phyloP scores from a whole-genome alignment of 1,284 basidiomycete genomes.

The Entoloma clypeatum region DNA sequence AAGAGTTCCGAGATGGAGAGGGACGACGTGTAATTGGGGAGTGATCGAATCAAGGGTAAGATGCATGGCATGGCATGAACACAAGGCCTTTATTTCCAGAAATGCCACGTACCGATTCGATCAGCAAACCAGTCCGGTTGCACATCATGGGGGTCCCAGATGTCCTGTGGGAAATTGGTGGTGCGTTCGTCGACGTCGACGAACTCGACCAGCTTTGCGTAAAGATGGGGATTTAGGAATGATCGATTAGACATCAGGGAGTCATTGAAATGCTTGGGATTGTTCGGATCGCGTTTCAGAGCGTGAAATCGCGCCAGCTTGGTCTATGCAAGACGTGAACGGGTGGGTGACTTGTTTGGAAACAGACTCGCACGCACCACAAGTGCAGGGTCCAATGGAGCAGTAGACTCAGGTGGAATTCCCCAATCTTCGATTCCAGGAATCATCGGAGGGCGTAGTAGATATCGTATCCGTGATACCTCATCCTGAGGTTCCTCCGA shows the following conservation, averaged over 20 bases:
- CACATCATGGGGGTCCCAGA: constrained; percentile 70
- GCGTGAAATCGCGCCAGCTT: constrained; percentile 76
- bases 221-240: constrained; percentile 94
- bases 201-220: constrained; percentile 89
- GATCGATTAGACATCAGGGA: constrained; percentile 85
- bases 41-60: not conserved
- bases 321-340: constrained; percentile 40
- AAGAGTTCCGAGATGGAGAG: not conserved
- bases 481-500: constrained; percentile 37
- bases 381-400: constrained; percentile 56
- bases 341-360: not conserved
- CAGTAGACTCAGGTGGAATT: constrained; percentile 60
- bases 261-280: constrained; percentile 91
- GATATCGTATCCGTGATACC: constrained; percentile 45
- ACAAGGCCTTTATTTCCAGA: constrained; percentile 5
- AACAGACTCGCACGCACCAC: constrained; percentile 42
- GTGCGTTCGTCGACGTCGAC: constrained; percentile 84
- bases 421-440: constrained; percentile 71
- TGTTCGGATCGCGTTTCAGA: constrained; percentile 58
- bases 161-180: constrained; percentile 68
- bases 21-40: not conserved
- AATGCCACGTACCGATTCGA: constrained; percentile 53
- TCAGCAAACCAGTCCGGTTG: constrained; percentile 66
- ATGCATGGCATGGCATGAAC: constrained; percentile 12
- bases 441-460: constrained; percentile 62